Evolutionary conservation across 306 rosid genomes (phyloP).

Genomic region (Rosa persica): DNA sequence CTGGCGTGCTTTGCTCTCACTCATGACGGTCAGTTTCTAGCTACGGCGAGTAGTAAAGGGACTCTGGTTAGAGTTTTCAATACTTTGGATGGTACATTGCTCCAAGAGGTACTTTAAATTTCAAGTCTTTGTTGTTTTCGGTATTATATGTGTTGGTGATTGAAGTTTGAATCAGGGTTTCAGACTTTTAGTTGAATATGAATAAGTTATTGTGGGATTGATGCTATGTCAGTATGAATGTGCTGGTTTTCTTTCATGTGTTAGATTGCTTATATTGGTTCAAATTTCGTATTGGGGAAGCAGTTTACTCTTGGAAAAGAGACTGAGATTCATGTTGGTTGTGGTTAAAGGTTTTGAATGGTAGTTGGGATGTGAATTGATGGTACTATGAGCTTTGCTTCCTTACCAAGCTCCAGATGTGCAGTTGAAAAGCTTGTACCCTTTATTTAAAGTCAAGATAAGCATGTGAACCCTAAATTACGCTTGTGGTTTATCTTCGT

Average conservation of each 20-base stretch:
- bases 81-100: constrained; percentile 72
- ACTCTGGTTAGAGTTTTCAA: constrained; percentile 72
- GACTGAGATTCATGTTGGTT: no score
- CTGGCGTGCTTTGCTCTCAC: constrained; percentile 64
- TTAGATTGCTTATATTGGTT: not conserved
- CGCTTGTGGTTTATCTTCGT: no score
- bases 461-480: no score
- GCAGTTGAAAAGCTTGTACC: not conserved
- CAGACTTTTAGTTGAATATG: not conserved
- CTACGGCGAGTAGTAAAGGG: constrained; percentile 78
- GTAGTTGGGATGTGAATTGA: no score
- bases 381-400: no score
- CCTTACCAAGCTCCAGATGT: not conserved
- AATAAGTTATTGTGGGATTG: not conserved
- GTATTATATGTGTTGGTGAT: not conserved
- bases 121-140: not conserved
- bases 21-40: constrained; percentile 65
- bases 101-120: constrained; percentile 60
- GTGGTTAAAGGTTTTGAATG: no score
- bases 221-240: not conserved
- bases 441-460: no score
- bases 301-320: not conserved
- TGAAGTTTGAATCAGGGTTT: not conserved
- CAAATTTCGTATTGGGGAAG: not conserved
- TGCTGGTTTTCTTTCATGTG: not conserved